phyloP scores from a whole-genome alignment of 2,329 filamentous ascomycete species.

The Alternaria triticimaculans region DNA sequence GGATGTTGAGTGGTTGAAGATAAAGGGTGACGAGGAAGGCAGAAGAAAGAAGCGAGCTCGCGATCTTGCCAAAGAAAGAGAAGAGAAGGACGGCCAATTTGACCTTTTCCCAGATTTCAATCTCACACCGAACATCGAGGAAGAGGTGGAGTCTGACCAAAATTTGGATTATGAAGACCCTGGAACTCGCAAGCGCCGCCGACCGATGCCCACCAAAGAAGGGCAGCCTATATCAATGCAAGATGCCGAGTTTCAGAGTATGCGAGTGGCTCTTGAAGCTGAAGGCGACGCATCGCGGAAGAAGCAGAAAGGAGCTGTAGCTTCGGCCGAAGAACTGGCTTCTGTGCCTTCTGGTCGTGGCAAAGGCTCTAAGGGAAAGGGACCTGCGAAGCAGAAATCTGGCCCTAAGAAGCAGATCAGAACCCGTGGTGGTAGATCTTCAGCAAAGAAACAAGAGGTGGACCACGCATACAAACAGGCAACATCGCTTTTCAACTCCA shows the following conservation, averaged over 20 bases:
- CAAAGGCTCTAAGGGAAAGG: conserved; percentile 16
- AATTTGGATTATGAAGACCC: neutral
- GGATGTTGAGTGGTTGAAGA: conserved; percentile 40
- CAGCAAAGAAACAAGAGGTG: too few relatives aligned
- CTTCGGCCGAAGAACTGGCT: conserved; percentile 1
- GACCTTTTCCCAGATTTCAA: conserved; percentile 19
- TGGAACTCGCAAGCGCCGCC: conserved; percentile 21
- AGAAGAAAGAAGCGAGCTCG: conserved; percentile 24
- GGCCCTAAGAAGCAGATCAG: neutral
- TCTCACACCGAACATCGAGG: neutral
- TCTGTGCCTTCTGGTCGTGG: neutral
- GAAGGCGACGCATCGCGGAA: conserved; percentile 27
- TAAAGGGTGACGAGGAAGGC: conserved; percentile 27
- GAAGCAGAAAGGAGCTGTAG: conserved; percentile 23
- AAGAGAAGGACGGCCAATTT: conserved; percentile 14
- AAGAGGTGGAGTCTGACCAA: conserved; percentile 16
- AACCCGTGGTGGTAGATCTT: neutral
- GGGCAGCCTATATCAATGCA: conserved; percentile 19
- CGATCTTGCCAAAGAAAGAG: conserved; percentile 15
- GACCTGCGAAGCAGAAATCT: conserved; percentile 2
- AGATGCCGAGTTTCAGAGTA: conserved; percentile 37
- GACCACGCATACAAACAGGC: neutral
- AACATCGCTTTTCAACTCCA: conserved; percentile 30
- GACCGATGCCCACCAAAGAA: conserved; percentile 21
- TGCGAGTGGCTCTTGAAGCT: conserved; percentile 41